Conservation (phyloP, 2,329 filamentous ascomycete species). For the Beauveria asiatica region DNA sequence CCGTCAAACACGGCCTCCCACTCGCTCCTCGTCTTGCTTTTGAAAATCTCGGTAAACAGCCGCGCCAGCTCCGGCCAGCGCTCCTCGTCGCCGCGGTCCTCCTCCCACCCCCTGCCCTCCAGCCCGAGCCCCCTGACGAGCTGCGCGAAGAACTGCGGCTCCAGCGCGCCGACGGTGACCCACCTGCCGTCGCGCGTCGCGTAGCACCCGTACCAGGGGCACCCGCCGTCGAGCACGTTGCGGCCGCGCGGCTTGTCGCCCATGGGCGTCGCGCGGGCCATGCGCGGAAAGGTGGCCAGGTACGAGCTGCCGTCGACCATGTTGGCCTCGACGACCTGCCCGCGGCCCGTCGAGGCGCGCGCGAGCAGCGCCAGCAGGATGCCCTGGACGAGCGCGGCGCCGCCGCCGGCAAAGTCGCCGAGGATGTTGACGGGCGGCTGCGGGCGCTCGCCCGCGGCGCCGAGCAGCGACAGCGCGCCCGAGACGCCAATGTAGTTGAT, state of each 20-base stretch:
- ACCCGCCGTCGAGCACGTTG: constrained; percentile 76
- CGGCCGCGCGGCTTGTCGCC: constrained; percentile 59
- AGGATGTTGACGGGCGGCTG: constrained; percentile 76
- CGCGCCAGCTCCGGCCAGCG: constrained; percentile 60
- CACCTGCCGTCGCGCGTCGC: constrained; percentile 70
- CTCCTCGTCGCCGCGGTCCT: constrained; percentile 46
- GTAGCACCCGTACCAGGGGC: constrained; percentile 85
- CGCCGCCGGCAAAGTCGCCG: constrained; percentile 86
- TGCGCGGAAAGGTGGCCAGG: constrained; percentile 67
- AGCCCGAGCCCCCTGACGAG: constrained; percentile 62
- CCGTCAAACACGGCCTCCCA: constrained; percentile 86
- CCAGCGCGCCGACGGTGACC: constrained; percentile 84
- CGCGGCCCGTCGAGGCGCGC: constrained; percentile 53
- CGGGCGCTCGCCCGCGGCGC: constrained; percentile 59
- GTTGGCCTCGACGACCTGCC: constrained; percentile 89
- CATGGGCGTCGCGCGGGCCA: constrained; percentile 53
- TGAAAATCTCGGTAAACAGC: constrained; percentile 57
- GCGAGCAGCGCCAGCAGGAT: constrained; percentile 71
- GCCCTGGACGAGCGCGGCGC: constrained; percentile 71
- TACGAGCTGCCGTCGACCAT: constrained; percentile 90
- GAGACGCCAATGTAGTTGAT: constrained; percentile 94
- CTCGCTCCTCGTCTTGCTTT: constrained; percentile 58
- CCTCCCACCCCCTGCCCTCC: constrained; percentile 38
- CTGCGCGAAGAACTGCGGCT: constrained; percentile 72
- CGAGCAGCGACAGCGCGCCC: constrained; percentile 70